These are phyloP conservation scores for Phascolomyces articulosus DNA, from an alignment of 371 early-diverging fungal genomes.

Conservation along the genomic window DNA sequence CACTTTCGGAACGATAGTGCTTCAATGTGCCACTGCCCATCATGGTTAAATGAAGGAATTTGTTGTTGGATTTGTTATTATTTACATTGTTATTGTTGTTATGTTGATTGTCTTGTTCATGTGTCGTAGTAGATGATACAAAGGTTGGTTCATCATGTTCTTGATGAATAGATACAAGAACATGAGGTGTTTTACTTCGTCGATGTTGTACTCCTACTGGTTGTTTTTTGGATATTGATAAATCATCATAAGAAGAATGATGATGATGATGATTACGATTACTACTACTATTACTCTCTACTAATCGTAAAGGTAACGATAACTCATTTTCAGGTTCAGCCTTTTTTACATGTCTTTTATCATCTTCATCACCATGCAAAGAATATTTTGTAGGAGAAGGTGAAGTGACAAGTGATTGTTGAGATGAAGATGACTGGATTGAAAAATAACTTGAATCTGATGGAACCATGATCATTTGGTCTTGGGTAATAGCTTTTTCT, in stretches of 20 bases:
- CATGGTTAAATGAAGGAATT: background rate
- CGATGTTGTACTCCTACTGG: background rate
- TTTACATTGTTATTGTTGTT: too few species aligned
- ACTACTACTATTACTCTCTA: too few species aligned
- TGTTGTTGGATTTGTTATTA: background rate
- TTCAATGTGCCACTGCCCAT: constrained; percentile 17
- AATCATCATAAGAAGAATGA: too few species aligned
- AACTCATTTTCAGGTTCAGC: too few species aligned
- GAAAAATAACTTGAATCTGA: constrained; percentile 14
- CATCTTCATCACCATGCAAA: background rate
- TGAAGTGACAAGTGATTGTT: background rate
- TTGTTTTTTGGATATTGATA: too few species aligned
- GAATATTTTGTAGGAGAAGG: background rate
- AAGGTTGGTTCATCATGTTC: constrained; percentile 42
- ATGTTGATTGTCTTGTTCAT: too few species aligned
- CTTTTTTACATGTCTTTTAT: too few species aligned
- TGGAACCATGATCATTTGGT: background rate
- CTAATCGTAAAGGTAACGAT: too few species aligned
- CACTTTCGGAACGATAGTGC: constrained; percentile 41
- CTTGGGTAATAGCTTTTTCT: background rate
- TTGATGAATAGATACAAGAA: constrained; percentile 29
- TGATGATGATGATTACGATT: too few species aligned
- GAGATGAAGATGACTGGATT: constrained; percentile 8
- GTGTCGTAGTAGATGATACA: constrained; percentile 16
- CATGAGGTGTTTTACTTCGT: constrained; percentile 7